phyloP scores from a whole-genome alignment of 768 basidiomycete genomes.

The Trichaptum fuscoviolaceum region DNA sequence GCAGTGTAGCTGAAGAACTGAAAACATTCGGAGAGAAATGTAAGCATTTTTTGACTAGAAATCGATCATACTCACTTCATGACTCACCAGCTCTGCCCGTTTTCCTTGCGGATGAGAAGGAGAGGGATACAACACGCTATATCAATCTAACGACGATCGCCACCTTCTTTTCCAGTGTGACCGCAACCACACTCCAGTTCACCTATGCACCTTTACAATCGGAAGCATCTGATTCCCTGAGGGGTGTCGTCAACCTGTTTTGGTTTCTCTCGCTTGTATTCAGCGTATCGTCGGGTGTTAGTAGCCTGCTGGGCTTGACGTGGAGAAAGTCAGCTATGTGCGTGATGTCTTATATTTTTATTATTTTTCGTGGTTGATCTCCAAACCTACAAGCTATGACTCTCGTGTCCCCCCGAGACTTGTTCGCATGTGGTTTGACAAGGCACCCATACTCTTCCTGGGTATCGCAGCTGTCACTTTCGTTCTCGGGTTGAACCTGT shows the following conservation, averaged over 20 bases:
- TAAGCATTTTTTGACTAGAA: not conserved
- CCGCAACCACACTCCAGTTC: not conserved
- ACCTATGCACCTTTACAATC: not conserved
- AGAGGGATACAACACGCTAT: not conserved
- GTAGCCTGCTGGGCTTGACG: not conserved
- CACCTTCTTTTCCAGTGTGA: not conserved
- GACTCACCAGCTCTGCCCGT: not conserved
- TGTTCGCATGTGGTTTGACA: not conserved
- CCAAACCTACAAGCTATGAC: not conserved
- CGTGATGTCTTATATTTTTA: not conserved
- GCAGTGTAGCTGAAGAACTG: not conserved
- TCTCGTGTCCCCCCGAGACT: not conserved
- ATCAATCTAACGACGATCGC: not conserved
- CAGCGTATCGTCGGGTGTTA: not conserved
- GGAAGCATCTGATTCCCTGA: not conserved
- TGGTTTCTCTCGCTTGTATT: not conserved
- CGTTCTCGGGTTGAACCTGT: not conserved
- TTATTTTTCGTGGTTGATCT: no score
- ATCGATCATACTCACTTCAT: no score
- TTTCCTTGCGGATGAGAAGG: not conserved
- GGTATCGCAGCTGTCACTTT: not conserved
- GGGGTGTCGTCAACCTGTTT: not conserved
- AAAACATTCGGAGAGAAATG: not conserved
- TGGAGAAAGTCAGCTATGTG: not conserved
- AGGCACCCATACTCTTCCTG: not conserved